A percentile compares a stretch with the other conserved stretches of the same genome.
Conservation (phyloP, 805 yeast genomes). For the Vanderwaltozyma verrucispora region DNA sequence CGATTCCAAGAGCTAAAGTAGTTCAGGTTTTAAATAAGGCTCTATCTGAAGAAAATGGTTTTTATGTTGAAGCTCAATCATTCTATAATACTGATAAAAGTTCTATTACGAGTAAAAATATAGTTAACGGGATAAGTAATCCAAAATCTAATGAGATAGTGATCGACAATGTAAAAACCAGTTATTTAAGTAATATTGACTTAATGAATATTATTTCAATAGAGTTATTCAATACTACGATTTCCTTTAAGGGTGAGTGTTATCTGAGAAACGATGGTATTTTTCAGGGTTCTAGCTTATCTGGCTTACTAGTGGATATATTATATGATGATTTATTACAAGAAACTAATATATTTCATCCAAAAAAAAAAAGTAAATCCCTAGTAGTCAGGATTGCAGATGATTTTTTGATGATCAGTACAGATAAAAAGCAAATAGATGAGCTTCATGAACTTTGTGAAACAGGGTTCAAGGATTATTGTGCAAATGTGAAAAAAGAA, state of each 20-base stretch:
- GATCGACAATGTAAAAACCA: constrained; percentile 29
- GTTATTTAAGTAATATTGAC: constrained; percentile 33
- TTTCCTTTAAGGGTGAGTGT: constrained; percentile 31
- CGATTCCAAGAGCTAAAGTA: constrained; percentile 42
- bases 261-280: constrained; percentile 55
- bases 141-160: constrained; percentile 10
- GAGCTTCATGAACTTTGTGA: constrained; percentile 23
- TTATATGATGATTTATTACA: constrained; percentile 54
- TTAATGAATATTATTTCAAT: constrained; percentile 35
- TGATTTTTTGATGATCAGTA: constrained; percentile 69
- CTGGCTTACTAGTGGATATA: constrained; percentile 64
- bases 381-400: constrained; percentile 63
- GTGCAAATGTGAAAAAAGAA: constrained; percentile 31
- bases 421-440: constrained; percentile 26
- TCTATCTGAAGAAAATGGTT: constrained; percentile 12
- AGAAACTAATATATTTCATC: constrained; percentile 19
- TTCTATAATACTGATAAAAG: constrained; percentile 13
- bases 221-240: constrained; percentile 45
- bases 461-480: constrained; percentile 34
- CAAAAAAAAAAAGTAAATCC: constrained; percentile 19
- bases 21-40: constrained; percentile 24
- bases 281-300: constrained; percentile 76
- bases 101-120: constrained; percentile 5
- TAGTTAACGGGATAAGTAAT: constrained; percentile 14
- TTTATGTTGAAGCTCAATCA: constrained; percentile 23